Base-by-base conservation (phyloP, 75 land plant species). In the Pinus albicaulis region DNA sequence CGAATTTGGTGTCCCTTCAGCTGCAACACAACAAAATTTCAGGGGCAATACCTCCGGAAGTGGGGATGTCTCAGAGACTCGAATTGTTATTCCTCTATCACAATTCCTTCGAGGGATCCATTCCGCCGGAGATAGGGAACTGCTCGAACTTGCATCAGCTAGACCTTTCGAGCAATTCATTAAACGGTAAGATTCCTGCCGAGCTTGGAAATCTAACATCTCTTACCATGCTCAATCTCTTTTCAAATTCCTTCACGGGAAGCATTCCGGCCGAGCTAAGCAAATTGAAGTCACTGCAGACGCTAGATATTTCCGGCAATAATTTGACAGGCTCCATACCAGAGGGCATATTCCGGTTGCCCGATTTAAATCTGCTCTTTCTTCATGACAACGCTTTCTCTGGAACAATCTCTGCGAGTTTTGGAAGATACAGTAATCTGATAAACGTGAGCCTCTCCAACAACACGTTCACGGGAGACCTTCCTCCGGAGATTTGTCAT, bases 1-100 rank as follows among this genome's bases (percentile, higher is more conserved):
- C 84, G 34, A 77, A 60, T 57, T 83, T 84, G 23, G 57, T 26
- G 4, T 74, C 81, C 56, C 82, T 84, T 14, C 80, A 85, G 44
- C 76, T 85, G 73, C 86, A 81, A 31, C 14, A 57, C 0, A 81
- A 81, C 74, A 24, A 70, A 17, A 55, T 83, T 17, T 70, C 44
- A 7, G 85, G 85, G 15, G 1, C 20, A 26, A 71, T 82, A 4
- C 87, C 78, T 25, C 41, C 75, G 2, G 73, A 85, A 25, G 26
- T 85, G 34, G 72, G 55, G 1, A 16, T 14, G 23, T 56, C 69
- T 31, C 57, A 55, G 25, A 57, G 59, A 3, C 73, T 80, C 13
- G 66, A 76, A 36, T 24, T 68, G 44, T 41, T 80, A n/a, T 66
- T 58, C 19, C 74, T 80, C 7, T 59, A 77, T 22, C 26, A 44